phyloP scores from a whole-genome alignment of 1,139 yeast species.

The Fermentozyma sake region DNA sequence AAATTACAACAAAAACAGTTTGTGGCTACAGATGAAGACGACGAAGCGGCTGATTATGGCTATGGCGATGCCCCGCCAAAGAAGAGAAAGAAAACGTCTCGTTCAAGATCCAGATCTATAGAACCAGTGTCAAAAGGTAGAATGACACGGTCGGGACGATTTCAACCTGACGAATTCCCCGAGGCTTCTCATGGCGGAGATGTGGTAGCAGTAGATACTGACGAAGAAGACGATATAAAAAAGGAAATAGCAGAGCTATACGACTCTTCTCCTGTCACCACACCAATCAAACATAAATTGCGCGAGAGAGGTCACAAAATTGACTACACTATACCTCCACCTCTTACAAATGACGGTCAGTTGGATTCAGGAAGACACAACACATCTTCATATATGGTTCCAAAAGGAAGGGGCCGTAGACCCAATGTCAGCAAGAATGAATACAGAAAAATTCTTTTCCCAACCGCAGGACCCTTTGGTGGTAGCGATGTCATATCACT shows the following conservation, averaged over 20 bases:
- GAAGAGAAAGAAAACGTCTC: constrained; percentile 15
- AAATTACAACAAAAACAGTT: constrained; percentile 30
- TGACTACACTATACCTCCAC: constrained; percentile 86
- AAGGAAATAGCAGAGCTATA: constrained; percentile 50
- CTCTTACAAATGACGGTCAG: constrained; percentile 51
- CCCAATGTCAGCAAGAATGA: constrained; percentile 37
- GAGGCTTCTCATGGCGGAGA: constrained; percentile 17
- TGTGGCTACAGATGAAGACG: constrained; percentile 36
- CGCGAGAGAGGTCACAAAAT: constrained; percentile 71
- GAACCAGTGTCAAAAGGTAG: constrained; percentile 20
- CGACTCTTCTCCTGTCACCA: constrained; percentile 49
- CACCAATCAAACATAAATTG: constrained; percentile 55
- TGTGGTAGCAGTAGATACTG: constrained; percentile 13
- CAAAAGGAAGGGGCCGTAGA: constrained; percentile 23
- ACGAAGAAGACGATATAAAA: constrained; percentile 36
- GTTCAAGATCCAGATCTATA: constrained; percentile 23
- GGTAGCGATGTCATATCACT: constrained; percentile 82
- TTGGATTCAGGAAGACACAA: constrained; percentile 19
- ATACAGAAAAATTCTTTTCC: constrained; percentile 63
- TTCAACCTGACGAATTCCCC: constrained; percentile 13
- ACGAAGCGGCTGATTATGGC: constrained; percentile 18
- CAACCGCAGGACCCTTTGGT: constrained; percentile 98
- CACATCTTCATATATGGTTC: not conserved
- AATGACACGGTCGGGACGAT: constrained; percentile 11
- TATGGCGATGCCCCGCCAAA: constrained; percentile 18